Base-by-base conservation (phyloP, 768 basidiomycete species). In the Phaffia australis region DNA sequence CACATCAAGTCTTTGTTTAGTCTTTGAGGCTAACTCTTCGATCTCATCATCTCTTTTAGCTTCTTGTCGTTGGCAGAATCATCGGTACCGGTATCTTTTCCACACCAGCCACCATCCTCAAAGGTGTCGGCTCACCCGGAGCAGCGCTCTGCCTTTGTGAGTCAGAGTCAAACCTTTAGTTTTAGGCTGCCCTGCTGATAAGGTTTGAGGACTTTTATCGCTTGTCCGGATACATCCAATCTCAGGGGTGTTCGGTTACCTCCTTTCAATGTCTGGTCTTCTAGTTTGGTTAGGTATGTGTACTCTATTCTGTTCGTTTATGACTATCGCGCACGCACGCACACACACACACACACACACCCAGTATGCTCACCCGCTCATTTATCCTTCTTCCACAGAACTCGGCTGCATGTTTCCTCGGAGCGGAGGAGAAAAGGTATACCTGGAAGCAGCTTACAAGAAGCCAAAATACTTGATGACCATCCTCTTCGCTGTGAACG, bases 81-180 rank as follows among this genome's bases (percentile, higher is more conserved):
- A 83, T 84, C 69, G 83, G 83, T 0, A 84, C 83, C 0, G 83
- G 83, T n/a, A 84, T 85, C 67, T 84, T 84, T 75, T 82, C 82
- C 0, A 84, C 83, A 0, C 84, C 83, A 0, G 83, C 83, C 0
- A 81, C 81, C 0, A 84, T 85, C 70, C 78, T 85, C 35, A 77
- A 74, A 0, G 81, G 82, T 0, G 83, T 84, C 0, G 81, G 81
- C 16, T 83, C 82, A 7, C 76, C 84, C 21, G 84, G 83, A 23
- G 83, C 83, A 0, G 83, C 83, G 0, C 75, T 84, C 58, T 80
- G 84, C 80, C 80, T 84, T 42, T 42, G 35, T 42, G 11, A 42
- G 35, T 42, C 11, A 5, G 35, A 42, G 11, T 5, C 35, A 5
- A 4, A 11, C 35, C 35, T 42, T 11, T 11, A 5, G 35, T 4